These are phyloP conservation scores for Xylaria sp. DNA, from an alignment of 2,329 filamentous ascomycete genomes.

Conservation along the genomic window DNA sequence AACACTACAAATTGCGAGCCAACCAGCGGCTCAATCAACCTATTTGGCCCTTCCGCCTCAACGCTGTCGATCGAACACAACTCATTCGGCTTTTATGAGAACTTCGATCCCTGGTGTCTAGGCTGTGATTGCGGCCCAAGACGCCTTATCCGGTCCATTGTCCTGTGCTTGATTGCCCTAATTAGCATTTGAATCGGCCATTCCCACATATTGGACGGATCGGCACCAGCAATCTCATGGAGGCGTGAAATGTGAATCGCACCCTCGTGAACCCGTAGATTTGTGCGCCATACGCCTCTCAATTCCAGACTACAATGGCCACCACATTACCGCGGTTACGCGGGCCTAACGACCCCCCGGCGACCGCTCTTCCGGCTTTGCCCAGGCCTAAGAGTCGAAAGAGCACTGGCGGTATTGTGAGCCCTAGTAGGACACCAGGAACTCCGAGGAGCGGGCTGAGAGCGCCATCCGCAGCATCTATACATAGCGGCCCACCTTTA, in stretches of 20 bases:
- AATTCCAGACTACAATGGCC: slow-evolving; percentile 57
- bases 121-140: slow-evolving; percentile 27
- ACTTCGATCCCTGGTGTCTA: slow-evolving; percentile 15
- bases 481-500: slow-evolving; percentile 59
- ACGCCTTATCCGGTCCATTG: slow-evolving; percentile 3
- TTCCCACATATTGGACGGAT: slow-evolving; percentile 7
- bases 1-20: slow-evolving; percentile 25
- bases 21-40: slow-evolving; percentile 24
- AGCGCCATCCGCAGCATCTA: slow-evolving; percentile 65
- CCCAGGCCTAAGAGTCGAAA: slow-evolving; percentile 79
- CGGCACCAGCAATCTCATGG: slow-evolving; percentile 31
- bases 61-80: slow-evolving; percentile 17
- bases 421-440: slow-evolving; percentile 56
- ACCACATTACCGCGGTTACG: slow-evolving; percentile 75
- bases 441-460: slow-evolving; percentile 69
- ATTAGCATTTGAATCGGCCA: slow-evolving; percentile 14
- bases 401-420: slow-evolving; percentile 64
- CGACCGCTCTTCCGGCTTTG: slow-evolving; percentile 77
- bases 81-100: slow-evolving; percentile 4
- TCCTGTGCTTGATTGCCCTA: slow-evolving; percentile 12
- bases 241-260: slow-evolving; percentile 29
- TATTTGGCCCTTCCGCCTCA: slow-evolving; percentile 4
- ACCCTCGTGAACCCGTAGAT: slow-evolving; percentile 11
- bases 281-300: slow-evolving; percentile 29
- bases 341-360: slow-evolving; percentile 76